phyloP scores from a whole-genome alignment of 164 flowering plant species.

The Magnolia changhungtana region DNA sequence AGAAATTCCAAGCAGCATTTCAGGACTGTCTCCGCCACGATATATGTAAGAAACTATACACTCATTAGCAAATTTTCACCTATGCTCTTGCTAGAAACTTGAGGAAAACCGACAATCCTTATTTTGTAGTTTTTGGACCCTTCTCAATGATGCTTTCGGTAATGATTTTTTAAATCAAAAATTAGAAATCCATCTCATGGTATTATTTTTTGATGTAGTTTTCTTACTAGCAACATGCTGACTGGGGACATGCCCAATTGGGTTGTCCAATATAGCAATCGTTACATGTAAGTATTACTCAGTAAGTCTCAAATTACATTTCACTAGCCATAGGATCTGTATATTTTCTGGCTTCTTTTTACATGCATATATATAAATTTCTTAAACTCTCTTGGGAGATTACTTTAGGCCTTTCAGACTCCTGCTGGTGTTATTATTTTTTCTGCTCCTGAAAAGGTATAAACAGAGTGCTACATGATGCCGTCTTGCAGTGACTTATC shows the following conservation, averaged over 20 bases:
- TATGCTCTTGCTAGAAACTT: not conserved
- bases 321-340: not conserved
- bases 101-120: too few species aligned
- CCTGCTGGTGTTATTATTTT: not conserved
- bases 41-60: constrained; percentile 17
- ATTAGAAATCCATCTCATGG: too few species aligned
- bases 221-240: constrained; percentile 57
- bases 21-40: constrained; percentile 5
- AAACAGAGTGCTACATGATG: not conserved
- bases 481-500: constrained; percentile 67
- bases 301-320: constrained; percentile 8
- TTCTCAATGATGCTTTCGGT: too few species aligned
- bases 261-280: constrained; percentile 28
- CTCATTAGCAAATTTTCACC: not conserved
- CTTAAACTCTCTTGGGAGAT: not conserved
- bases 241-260: constrained; percentile 54
- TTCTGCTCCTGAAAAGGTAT: not conserved
- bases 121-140: too few species aligned
- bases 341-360: too few species aligned
- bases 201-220: constrained; percentile 34
- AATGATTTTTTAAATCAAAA: too few species aligned
- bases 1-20: constrained; percentile 42
- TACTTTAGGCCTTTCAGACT: not conserved
- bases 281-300: constrained; percentile 38
- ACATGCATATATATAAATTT: not conserved